These are phyloP conservation scores for Nicotiana knightiana DNA, from an alignment of 257 asterid genomes.

Conservation along the genomic window DNA sequence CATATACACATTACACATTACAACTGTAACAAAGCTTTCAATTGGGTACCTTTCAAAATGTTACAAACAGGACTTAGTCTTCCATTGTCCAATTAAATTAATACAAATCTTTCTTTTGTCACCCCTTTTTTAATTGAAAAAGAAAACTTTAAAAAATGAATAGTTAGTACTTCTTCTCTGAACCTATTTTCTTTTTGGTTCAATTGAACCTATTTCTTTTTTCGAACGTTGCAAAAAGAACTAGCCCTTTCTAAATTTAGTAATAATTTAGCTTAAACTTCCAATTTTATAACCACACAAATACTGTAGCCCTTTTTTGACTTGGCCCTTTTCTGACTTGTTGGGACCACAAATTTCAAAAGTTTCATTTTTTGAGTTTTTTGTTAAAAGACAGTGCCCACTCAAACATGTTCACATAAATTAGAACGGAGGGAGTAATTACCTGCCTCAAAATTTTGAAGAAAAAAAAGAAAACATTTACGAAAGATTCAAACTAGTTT, in stretches of 20 bases:
- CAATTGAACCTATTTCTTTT: too few relatives aligned
- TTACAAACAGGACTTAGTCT: background rate
- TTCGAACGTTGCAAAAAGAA: too few relatives aligned
- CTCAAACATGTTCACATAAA: too few relatives aligned
- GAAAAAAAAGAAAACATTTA: background rate
- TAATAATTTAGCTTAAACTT: too few relatives aligned
- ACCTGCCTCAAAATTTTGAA: background rate
- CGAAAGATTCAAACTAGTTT: background rate
- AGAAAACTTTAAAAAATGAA: background rate
- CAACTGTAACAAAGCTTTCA: conserved; percentile 45
- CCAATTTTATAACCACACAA: too few relatives aligned
- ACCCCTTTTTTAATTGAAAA: background rate
- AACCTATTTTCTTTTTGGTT: too few relatives aligned
- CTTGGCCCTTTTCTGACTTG: too few relatives aligned
- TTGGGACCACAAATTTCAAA: too few relatives aligned
- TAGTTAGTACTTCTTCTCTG: background rate
- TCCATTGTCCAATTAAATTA: background rate
- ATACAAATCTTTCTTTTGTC: background rate
- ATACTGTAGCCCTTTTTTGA: too few relatives aligned
- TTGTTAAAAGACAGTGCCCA: too few relatives aligned
- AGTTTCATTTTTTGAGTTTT: too few relatives aligned
- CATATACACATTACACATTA: conserved; percentile 22
- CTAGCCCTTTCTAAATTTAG: too few relatives aligned
- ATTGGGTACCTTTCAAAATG: conserved; percentile 13
- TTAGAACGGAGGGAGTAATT: background rate